Base-by-base conservation (phyloP, 352 stramenopile genomes). In the Globisporangium camurandrum region DNA sequence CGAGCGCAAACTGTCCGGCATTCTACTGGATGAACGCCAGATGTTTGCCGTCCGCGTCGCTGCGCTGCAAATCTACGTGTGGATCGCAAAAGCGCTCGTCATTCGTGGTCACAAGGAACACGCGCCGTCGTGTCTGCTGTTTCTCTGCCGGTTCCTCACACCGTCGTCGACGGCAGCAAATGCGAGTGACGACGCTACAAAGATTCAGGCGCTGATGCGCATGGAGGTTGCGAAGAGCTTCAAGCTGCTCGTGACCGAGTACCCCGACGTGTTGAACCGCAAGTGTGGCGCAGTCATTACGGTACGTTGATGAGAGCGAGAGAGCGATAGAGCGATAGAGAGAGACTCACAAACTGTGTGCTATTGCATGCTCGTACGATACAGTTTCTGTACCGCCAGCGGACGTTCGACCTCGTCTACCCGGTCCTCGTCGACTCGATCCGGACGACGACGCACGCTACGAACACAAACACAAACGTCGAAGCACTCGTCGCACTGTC, bases 161-260 rank as follows among this genome's bases (percentile, higher is more conserved):
- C 22, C 67, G 34, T 22, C n/a, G 37, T 46, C n/a, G 3, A 38
- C 17, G 45, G 62, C 36, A 33, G 61, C 23, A 42, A n/a, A n/a
- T n/a, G n/a, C n/a, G n/a, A n/a, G n/a, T n/a, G n/a, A n/a, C n/a
- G n/a, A n/a, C n/a, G n/a, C n/a, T n/a, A n/a, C n/a, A n/a, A n/a
- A n/a, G n/a, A 59, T 26, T 54, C 66, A 22, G 62, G 61, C 67
- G 39, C 53, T 61, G 2, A 54, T 92, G 54, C 67, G 75, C 45
- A 80, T 87, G 64, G 66, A 86, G 40, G 83, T 92, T 48, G 79
- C 80, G 42, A 85, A 84, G 59, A 84, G 70, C 46, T 91, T 93
- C 44, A 75, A 88, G 50, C 51, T 91, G 41, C 63, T 93, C 26
- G 69, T 93, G 44, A 85, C 67, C 8, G 83, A 93, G 53, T 83